A percentile compares a stretch with the other conserved stretches of the same genome.
These are phyloP conservation scores for Cystobasidium onofrii DNA, from an alignment of 768 basidiomycete species.

Conservation along the genomic window DNA sequence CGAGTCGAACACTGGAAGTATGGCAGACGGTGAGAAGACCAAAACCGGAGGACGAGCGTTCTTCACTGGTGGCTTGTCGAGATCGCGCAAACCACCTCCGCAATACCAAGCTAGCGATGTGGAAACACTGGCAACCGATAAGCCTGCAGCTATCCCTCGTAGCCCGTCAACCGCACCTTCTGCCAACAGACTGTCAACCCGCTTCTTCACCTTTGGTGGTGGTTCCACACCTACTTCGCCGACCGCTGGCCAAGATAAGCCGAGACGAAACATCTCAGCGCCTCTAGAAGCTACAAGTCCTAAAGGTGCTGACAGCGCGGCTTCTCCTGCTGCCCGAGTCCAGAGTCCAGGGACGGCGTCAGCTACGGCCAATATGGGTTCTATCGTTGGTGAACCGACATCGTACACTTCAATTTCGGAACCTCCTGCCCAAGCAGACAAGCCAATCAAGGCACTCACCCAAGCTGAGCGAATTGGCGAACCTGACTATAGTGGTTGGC, in stretches of 20 bases:
- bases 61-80: slow-evolving; percentile 11
- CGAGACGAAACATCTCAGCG: slow-evolving; percentile 2
- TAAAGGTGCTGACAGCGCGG: not conserved
- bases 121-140: not conserved
- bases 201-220: slow-evolving; percentile 20
- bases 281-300: slow-evolving; percentile 13
- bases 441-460: slow-evolving; percentile 46
- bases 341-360: not conserved
- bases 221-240: slow-evolving; percentile 8
- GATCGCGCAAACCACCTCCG: slow-evolving; percentile 31
- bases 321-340: not conserved
- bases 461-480: slow-evolving; percentile 84
- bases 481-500: slow-evolving; percentile 83
- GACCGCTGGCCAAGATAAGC: not conserved
- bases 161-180: not conserved
- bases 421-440: not conserved
- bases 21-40: not conserved
- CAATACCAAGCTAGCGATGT: not conserved
- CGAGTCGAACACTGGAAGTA: not conserved
- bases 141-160: not conserved
- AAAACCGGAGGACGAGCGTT: not conserved
- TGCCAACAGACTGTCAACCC: slow-evolving; percentile 17
- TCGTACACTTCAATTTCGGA: not conserved
- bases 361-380: not conserved
- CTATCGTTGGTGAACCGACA: not conserved